phyloP scores from a whole-genome alignment of 495 filamentous ascomycete species.

The Annulohypoxylon maeteangense region DNA sequence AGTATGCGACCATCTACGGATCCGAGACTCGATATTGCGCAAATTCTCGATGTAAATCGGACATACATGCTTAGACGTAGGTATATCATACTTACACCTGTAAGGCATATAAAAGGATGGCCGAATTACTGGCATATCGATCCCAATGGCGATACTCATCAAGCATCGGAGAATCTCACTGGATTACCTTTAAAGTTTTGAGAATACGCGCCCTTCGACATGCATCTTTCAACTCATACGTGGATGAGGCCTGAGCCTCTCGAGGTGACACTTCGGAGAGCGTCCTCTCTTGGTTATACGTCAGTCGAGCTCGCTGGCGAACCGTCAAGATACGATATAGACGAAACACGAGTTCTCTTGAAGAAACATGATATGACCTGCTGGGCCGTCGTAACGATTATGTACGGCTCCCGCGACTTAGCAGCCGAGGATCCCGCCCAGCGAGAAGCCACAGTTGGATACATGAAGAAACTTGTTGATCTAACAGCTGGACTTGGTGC shows the following conservation, averaged over 20 bases:
- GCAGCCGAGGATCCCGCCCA: conserved; percentile 31
- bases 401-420: conserved; percentile 45
- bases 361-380: conserved; percentile 42
- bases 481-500: conserved; percentile 38
- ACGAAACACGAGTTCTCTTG: conserved; percentile 33
- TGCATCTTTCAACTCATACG: conserved; percentile 50
- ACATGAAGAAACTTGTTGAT: conserved; percentile 44
- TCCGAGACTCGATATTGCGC: not conserved
- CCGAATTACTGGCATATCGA: not conserved
- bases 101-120: conserved; percentile 4
- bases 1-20: conserved; percentile 2
- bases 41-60: not conserved
- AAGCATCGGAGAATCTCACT: not conserved
- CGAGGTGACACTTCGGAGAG: conserved; percentile 39
- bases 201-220: conserved; percentile 13
- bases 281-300: conserved; percentile 41
- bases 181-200: not conserved
- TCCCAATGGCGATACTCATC: not conserved
- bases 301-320: conserved; percentile 50
- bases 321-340: conserved; percentile 35
- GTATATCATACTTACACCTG: not conserved
- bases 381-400: conserved; percentile 44
- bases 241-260: conserved; percentile 50
- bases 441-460: conserved; percentile 39
- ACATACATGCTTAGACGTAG: not conserved